A percentile compares a stretch with the other conserved stretches of the same genome.
phyloP scores from a whole-genome alignment of 2,329 filamentous ascomycete species.

The Peltaster fructicola region DNA sequence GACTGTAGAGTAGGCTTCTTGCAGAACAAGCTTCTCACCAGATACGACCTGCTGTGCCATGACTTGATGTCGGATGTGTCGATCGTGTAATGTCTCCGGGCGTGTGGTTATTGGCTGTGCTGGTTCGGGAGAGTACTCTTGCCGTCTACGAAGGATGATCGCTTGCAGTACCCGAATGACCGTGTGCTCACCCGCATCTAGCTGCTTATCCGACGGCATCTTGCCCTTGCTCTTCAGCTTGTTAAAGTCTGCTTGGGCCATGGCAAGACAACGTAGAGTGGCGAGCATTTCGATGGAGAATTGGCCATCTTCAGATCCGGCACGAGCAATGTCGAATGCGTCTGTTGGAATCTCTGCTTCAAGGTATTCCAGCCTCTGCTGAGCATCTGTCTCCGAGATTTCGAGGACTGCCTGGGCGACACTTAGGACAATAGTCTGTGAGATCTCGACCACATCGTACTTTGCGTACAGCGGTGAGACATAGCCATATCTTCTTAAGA shows the following conservation, averaged over 20 bases:
- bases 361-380: slow-evolving; percentile 33
- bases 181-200: no score
- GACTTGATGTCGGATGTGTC: slow-evolving; percentile 11
- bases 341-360: slow-evolving; percentile 52
- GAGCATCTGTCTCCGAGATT: slow-evolving; percentile 6
- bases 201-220: slow-evolving; percentile 22
- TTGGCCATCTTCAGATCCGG: slow-evolving; percentile 19
- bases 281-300: slow-evolving; percentile 25
- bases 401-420: slow-evolving; percentile 19
- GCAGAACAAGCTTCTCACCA: slow-evolving; percentile 53
- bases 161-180: no score
- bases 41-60: slow-evolving; percentile 53
- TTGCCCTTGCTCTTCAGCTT: slow-evolving; percentile 24
- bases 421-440: slow-evolving; percentile 39
- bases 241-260: slow-evolving; percentile 24
- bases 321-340: slow-evolving; percentile 40
- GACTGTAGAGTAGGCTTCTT: slow-evolving; percentile 26
- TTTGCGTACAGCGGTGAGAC: slow-evolving; percentile 59
- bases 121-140: slow-evolving; percentile 22
- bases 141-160: slow-evolving; percentile 1
- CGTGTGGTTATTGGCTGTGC: slow-evolving; percentile 13
- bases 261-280: slow-evolving; percentile 28
- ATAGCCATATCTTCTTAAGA: slow-evolving; percentile 74
- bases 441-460: slow-evolving; percentile 70
- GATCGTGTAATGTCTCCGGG: no score